These are phyloP conservation scores for Fusarium nurragi DNA, from an alignment of 2,329 filamentous ascomycete genomes.

Conservation along the genomic window DNA sequence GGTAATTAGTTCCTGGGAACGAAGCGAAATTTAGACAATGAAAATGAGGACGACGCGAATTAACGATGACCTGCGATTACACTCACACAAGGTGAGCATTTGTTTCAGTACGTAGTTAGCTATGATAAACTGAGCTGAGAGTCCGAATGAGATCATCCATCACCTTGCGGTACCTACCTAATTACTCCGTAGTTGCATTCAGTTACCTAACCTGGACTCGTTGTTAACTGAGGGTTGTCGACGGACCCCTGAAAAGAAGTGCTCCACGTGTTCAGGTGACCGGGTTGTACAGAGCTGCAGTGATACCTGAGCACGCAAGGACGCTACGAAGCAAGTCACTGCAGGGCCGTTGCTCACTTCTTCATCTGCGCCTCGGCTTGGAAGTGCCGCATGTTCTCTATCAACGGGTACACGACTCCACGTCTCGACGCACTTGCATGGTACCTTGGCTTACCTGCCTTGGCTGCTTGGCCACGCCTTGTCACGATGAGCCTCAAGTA, in stretches of 20 bases:
- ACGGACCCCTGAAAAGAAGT: constrained; percentile 25
- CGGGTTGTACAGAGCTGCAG: constrained; percentile 21
- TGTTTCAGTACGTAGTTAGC: too few species aligned
- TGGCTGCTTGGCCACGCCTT: constrained; percentile 6
- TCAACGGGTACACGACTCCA: constrained; percentile 19
- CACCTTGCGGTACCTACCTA: not conserved
- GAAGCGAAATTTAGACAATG: constrained; percentile 9
- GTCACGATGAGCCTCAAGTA: constrained; percentile 26
- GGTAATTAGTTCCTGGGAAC: not conserved
- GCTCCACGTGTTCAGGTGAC: constrained; percentile 32
- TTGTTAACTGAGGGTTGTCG: constrained; percentile 11
- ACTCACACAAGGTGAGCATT: not conserved
- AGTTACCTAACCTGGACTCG: constrained; percentile 18
- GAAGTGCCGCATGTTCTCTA: constrained; percentile 29
- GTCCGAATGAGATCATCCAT: not conserved
- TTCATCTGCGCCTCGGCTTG: constrained; percentile 26
- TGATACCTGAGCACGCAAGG: constrained; percentile 26
- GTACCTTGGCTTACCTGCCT: constrained; percentile 19
- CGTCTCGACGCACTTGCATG: constrained; percentile 14
- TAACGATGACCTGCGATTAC: not conserved
- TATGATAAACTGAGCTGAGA: not conserved
- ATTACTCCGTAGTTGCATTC: not conserved
- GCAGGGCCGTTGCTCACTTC: constrained; percentile 16
- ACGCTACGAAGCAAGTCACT: constrained; percentile 14
- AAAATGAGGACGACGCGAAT: not conserved